A percentile compares a stretch with the other conserved stretches of the same genome.
Conservation (phyloP, 495 filamentous ascomycete genomes). For the Hyaloscypha finlandica region DNA sequence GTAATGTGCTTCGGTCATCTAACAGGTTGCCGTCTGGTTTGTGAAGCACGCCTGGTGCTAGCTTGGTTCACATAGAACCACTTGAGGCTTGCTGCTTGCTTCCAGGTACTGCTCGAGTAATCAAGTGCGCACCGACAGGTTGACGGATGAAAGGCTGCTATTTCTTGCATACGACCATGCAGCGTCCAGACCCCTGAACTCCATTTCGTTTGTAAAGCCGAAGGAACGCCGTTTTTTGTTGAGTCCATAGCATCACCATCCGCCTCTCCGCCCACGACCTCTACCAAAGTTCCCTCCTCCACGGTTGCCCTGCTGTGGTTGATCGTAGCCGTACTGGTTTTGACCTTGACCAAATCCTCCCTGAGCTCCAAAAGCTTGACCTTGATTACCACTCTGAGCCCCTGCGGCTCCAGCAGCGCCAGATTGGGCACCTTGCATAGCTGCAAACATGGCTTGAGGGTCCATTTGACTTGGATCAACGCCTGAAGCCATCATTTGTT, state of each 20-base stretch:
- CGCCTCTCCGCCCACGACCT: conserved; percentile 42
- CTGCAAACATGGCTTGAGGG: conserved; percentile 53
- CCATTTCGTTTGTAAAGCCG: conserved; percentile 5
- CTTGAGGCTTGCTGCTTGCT: background rate
- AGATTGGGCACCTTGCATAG: conserved; percentile 45
- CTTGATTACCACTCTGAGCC: conserved; percentile 42
- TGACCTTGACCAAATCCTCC: conserved; percentile 52
- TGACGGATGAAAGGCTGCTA: background rate
- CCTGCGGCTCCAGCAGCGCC: conserved; percentile 39
- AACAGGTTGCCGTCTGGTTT: too few species aligned
- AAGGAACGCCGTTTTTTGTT: background rate
- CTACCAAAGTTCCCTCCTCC: conserved; percentile 45
- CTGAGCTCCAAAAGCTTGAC: conserved; percentile 43
- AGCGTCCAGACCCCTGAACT: conserved; percentile 15
- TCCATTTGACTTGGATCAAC: conserved; percentile 83
- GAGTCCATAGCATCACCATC: conserved; percentile 18
- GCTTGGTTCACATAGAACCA: too few species aligned
- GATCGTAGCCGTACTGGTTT: conserved; percentile 55
- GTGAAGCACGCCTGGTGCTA: too few species aligned
- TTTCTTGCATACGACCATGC: background rate
- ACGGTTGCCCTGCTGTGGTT: conserved; percentile 31
- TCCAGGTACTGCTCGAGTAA: background rate
- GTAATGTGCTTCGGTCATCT: too few species aligned
- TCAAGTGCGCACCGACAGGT: background rate
- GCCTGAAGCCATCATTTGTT: conserved; percentile 79